Percentiles rank a stretch among this genome's conserved stretches.
Evolutionary conservation across 495 filamentous ascomycete genomes (phyloP).

Genomic region (Talaromyces thailandensis): DNA sequence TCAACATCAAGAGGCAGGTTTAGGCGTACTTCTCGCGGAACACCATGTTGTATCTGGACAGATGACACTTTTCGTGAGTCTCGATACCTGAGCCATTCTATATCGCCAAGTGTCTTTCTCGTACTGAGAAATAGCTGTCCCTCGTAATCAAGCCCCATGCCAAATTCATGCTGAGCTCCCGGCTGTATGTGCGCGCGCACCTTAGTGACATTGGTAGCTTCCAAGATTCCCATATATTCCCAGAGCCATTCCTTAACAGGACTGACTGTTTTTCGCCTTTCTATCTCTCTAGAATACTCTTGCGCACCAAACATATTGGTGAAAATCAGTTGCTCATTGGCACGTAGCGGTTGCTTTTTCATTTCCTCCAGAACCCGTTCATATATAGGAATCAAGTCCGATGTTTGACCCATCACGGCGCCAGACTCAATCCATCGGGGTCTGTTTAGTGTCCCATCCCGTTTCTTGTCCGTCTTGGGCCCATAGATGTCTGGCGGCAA

Average conservation of each 20-base stretch:
- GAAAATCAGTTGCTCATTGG: slow-evolving; percentile 23
- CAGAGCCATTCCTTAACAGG: slow-evolving; percentile 38
- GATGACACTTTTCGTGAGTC: slow-evolving; percentile 31
- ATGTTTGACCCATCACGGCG: slow-evolving; percentile 42
- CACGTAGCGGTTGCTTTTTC: slow-evolving; percentile 15
- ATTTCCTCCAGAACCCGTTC: slow-evolving; percentile 34
- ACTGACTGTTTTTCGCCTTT: slow-evolving; percentile 30
- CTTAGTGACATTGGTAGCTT: slow-evolving; percentile 38
- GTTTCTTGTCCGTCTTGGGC: slow-evolving; percentile 38
- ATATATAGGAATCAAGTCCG: slow-evolving; percentile 43
- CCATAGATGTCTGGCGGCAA: slow-evolving; percentile 51
- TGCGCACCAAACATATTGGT: slow-evolving; percentile 51
- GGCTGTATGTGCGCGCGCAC: slow-evolving; percentile 26
- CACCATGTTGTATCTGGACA: slow-evolving; percentile 29
- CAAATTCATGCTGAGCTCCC: slow-evolving; percentile 44
- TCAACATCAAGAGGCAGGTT: slow-evolving; percentile 34
- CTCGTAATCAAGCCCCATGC: slow-evolving; percentile 49
- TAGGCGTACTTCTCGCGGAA: slow-evolving; percentile 34
- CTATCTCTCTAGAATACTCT: slow-evolving; percentile 45
- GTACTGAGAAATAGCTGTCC: slow-evolving; percentile 46
- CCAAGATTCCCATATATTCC: slow-evolving; percentile 30
- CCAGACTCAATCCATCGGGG: slow-evolving; percentile 45
- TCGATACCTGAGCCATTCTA: slow-evolving; percentile 40
- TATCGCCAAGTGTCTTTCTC: slow-evolving; percentile 29
- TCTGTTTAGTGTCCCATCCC: slow-evolving; percentile 30